These are phyloP conservation scores for Suillus variegatus DNA, from an alignment of 768 basidiomycete genomes.

Conservation along the genomic window DNA sequence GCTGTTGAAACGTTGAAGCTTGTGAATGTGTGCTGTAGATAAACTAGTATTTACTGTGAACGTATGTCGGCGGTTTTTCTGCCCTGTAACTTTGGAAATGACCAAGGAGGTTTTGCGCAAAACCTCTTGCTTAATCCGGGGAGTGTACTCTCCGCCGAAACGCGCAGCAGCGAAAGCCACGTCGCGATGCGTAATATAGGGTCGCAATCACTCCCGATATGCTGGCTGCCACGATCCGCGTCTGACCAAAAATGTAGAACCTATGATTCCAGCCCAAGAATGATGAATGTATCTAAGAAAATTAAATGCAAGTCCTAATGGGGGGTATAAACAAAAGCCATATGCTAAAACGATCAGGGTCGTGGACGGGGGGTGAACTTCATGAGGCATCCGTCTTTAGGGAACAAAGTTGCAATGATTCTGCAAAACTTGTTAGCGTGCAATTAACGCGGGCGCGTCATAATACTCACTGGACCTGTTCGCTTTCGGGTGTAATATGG, in stretches of 20 bases:
- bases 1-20: neutral
- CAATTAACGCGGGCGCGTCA: conserved; percentile 7
- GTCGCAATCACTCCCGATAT: neutral
- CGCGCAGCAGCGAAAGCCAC: neutral
- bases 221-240: neutral
- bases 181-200: neutral
- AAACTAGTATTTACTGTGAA: neutral
- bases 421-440: conserved; percentile 35
- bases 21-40: neutral
- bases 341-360: conserved; percentile 13
- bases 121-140: neutral
- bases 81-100: neutral
- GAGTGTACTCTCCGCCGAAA: neutral
- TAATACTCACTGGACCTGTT: conserved; percentile 75
- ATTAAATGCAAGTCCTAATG: conserved; percentile 18
- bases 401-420: conserved; percentile 97
- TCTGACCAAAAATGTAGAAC: neutral
- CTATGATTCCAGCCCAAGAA: neutral
- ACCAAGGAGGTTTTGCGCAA: neutral
- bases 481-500: conserved; percentile 72
- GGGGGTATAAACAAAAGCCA: neutral
- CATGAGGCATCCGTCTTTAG: conserved; percentile 86
- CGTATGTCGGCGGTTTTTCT: neutral
- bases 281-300: conserved; percentile 1
- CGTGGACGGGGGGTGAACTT: conserved; percentile 66